Base-by-base conservation (phyloP, 2,329 filamentous ascomycete species). In the Aureobasidium sp. region DNA sequence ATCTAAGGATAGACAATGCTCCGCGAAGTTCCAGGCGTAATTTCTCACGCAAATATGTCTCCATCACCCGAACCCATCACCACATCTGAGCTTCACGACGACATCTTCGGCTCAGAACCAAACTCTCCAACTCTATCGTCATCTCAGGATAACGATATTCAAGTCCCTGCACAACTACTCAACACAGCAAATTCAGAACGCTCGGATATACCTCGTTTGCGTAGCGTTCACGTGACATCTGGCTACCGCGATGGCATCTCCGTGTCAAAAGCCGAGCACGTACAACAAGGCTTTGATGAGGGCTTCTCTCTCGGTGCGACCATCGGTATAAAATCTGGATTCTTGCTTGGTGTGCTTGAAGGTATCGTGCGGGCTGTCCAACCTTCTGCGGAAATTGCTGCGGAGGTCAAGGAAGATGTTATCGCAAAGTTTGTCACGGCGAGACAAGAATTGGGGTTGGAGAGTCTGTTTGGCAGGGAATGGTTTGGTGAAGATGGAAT, bases 231-330 rank as follows among this genome's bases (percentile, higher is more conserved):
- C 77, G 87, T 89, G 61, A 98, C 93, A 10, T 90, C 93, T 45
- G 96, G 96, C 25, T 98, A 98, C 80, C 91, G 95, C 67, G 95
- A 98, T 73, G 96, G 95, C 51, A 87, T 98, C 62, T 87, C 91
- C 0, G 83, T 82, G 4, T 92, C 92, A 38, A 98, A 98, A 77
- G 87, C 88, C 31, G 81, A 85, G 56, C 91, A 90, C 72, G 88
- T 98, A 31, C 96, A 99, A 79, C 85, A 85, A 18, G 95, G 95
- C 0, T 98, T 99, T 75, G 96, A 99, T 76, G 93, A 95, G 69
- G 95, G 95, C 0, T 98, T 94, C 76, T 85, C 89, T 20, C 84
- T 98, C 0, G 96, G 96, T 18, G 95, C 94, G 0, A 90, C 91
- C 60, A 81, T 98, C 33, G 96, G 95, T 0, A 77, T 92, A 69